These are phyloP conservation scores for Phytophthora ramorum DNA, from an alignment of 352 stramenopile species.

Conservation along the genomic window DNA sequence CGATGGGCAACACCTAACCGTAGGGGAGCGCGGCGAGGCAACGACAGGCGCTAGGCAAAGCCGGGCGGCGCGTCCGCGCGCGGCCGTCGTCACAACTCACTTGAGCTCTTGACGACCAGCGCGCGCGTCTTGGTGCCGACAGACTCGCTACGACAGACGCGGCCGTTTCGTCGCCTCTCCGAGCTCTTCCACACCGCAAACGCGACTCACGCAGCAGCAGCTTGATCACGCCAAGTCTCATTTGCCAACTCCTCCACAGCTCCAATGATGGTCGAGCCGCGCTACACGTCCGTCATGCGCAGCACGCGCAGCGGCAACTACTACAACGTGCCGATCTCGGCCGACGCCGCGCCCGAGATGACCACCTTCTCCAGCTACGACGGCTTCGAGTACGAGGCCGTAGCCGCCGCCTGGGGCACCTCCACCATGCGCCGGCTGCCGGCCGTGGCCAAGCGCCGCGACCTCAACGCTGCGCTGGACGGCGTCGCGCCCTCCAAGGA, in stretches of 20 bases:
- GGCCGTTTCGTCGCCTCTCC: constrained; percentile 5
- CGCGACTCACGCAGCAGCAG: constrained; percentile 3
- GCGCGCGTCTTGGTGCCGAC: constrained; percentile 29
- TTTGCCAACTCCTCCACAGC: constrained; percentile 20
- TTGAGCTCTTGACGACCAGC: constrained; percentile 41
- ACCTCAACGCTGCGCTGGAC: constrained; percentile 57
- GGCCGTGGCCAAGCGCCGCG: constrained; percentile 29
- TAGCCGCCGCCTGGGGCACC: constrained; percentile 49
- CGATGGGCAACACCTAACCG: constrained; percentile 34
- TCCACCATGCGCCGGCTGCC: constrained; percentile 51
- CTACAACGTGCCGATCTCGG: constrained; percentile 58
- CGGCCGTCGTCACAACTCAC: constrained; percentile 18
- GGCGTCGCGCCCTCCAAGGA: constrained; percentile 37
- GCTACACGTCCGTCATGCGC: constrained; percentile 61
- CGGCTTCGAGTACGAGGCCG: constrained; percentile 29
- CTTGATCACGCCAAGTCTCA: constrained; percentile 16
- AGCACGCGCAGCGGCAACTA: constrained; percentile 67
- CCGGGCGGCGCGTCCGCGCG: constrained; percentile 3
- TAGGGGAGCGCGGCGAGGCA: constrained; percentile 18
- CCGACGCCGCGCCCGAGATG: constrained; percentile 11
- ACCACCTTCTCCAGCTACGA: constrained; percentile 30
- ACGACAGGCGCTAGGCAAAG: constrained; percentile 14
- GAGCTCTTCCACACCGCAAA: constrained; percentile 10
- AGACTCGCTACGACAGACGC: constrained; percentile 26
- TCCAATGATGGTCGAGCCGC: constrained; percentile 49